Evolutionary conservation across 805 yeast genomes (phyloP).

Genomic region (Monosporozyma yasuniensis): DNA sequence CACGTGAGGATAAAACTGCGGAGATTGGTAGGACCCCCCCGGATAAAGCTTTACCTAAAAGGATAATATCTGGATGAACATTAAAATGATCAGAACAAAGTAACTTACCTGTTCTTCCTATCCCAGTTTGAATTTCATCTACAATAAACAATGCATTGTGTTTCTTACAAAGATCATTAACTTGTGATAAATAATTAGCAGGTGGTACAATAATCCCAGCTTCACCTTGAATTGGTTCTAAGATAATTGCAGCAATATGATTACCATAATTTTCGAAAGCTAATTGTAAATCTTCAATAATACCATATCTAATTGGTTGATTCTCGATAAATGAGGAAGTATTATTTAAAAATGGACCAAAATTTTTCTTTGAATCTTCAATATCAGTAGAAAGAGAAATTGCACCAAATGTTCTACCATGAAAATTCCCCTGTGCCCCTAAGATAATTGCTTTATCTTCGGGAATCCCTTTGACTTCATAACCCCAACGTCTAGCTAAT

Average conservation of each 20-base stretch:
- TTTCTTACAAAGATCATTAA: slow-evolving; percentile 64
- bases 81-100: slow-evolving; percentile 80
- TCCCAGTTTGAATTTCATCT: slow-evolving; percentile 96
- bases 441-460: slow-evolving; percentile 77
- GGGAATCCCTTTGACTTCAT: slow-evolving; percentile 74
- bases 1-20: slow-evolving; percentile 82
- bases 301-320: slow-evolving; percentile 66
- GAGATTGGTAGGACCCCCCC: slow-evolving; percentile 94
- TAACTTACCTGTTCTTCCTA: slow-evolving; percentile 94
- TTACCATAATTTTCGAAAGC: slow-evolving; percentile 80
- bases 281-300: slow-evolving; percentile 73
- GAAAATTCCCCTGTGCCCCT: slow-evolving; percentile 86
- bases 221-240: slow-evolving; percentile 97
- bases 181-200: slow-evolving; percentile 62
- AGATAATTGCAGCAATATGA: slow-evolving; percentile 78
- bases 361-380: slow-evolving; percentile 78
- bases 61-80: slow-evolving; percentile 80
- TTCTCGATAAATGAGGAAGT: slow-evolving; percentile 80
- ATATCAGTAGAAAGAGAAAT: slow-evolving; percentile 89
- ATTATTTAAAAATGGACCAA: slow-evolving; percentile 81
- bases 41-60: slow-evolving; percentile 88
- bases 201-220: slow-evolving; percentile 97
- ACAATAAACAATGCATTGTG: slow-evolving; percentile 84
- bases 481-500: slow-evolving; percentile 96
- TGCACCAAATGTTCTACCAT: slow-evolving; percentile 91